phyloP scores from a whole-genome alignment of 345 rosid genomes.

The Zanthoxylum bungeanum region DNA sequence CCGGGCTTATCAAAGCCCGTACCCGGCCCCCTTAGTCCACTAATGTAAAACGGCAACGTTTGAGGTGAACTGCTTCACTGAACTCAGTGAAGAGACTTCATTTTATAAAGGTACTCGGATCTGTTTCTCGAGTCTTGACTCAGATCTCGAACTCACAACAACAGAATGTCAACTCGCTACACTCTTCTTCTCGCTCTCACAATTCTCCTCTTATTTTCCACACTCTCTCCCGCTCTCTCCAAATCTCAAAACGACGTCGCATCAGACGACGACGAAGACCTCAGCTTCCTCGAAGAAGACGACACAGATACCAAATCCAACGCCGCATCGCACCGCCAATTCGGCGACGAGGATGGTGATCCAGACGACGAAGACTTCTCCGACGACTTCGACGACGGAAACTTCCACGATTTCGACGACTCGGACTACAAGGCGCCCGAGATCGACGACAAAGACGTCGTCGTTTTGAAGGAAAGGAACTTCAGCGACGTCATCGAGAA shows the following conservation, averaged over 20 bases:
- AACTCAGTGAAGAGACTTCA: not conserved
- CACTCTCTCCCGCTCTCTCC: conserved; percentile 42
- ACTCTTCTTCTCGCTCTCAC: conserved; percentile 42
- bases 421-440: conserved; percentile 57
- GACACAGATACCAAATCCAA: conserved; percentile 22
- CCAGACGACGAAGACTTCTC: conserved; percentile 20
- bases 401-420: conserved; percentile 60
- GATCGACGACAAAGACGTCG: conserved; percentile 88
- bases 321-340: conserved; percentile 10
- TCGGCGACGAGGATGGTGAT: conserved; percentile 15
- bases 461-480: conserved; percentile 71
- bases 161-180: conserved; percentile 42
- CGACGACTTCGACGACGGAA: conserved; percentile 35
- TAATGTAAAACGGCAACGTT: conserved; percentile 10
- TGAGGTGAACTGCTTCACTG: not conserved
- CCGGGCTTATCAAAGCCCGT: too few relatives aligned
- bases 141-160: conserved; percentile 19
- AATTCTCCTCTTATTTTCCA: conserved; percentile 49
- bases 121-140: not conserved
- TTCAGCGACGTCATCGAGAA: conserved; percentile 64
- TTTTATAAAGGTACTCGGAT: too few relatives aligned
- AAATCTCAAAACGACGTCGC: conserved; percentile 14
- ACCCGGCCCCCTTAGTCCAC: too few relatives aligned
- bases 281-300: conserved; percentile 64
- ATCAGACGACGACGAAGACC: conserved; percentile 23